Percentiles rank a stretch among this genome's conserved stretches.
Conservation (phyloP, 345 rosid genomes). For the Populus simonii region DNA sequence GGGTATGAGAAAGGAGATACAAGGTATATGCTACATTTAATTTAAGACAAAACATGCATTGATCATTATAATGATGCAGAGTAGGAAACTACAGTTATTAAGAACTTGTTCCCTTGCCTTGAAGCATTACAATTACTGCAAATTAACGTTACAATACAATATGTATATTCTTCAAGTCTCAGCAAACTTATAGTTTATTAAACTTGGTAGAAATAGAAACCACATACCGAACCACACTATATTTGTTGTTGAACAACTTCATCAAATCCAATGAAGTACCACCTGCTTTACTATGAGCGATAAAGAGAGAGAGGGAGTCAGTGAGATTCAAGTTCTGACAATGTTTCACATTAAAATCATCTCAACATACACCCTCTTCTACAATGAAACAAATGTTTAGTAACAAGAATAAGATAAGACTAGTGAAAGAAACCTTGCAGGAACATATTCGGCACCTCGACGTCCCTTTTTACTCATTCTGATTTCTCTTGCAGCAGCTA, state of each 20-base stretch:
- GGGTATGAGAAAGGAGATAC: background rate
- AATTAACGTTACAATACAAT: background rate
- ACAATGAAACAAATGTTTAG: background rate
- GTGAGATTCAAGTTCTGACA: too few relatives aligned
- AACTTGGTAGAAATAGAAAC: background rate
- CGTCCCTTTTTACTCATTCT: slow-evolving; percentile 87
- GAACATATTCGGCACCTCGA: slow-evolving; percentile 62
- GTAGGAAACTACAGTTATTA: background rate
- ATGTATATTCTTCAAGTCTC: background rate
- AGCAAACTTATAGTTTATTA: background rate
- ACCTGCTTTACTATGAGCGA: slow-evolving; percentile 59
- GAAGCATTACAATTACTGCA: background rate
- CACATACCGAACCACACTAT: slow-evolving; percentile 73
- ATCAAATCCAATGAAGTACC: slow-evolving; percentile 75
- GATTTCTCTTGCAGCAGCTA: slow-evolving; percentile 82
- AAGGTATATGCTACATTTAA: background rate
- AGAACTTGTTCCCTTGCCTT: background rate
- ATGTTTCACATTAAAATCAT: background rate
- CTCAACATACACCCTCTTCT: background rate
- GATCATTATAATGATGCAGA: background rate
- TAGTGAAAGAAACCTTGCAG: slow-evolving; percentile 50
- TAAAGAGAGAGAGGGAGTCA: background rate
- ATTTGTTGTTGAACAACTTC: slow-evolving; percentile 81
- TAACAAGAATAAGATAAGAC: background rate
- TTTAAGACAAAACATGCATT: background rate